Base-by-base conservation (phyloP, 2,329 filamentous ascomycete genomes). In the Chrysosporium keratinophilum region DNA sequence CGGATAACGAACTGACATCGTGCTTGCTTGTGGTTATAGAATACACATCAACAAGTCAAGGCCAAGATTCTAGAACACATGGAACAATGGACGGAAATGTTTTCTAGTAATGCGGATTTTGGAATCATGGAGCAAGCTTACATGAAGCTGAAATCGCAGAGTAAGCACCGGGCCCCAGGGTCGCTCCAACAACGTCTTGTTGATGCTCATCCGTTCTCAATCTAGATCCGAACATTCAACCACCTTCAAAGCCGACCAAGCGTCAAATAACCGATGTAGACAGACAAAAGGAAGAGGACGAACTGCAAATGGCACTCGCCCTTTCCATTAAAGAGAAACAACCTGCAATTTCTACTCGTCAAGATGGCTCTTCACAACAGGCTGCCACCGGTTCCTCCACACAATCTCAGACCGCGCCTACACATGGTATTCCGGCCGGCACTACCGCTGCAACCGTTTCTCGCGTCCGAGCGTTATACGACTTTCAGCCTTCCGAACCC, bases 91-190 rank as follows among this genome's bases (percentile, higher is more conserved):
- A 83, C 86, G 54, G 87, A 93, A 64, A 95, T 96, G 87, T 97
- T 97, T 68, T 80, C 81, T 63, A 83, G 80, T 57, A 88, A 96
- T 66, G 81, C 89, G 10, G 91, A 96, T 67, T 79, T 98, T 57
- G 93, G 93, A 15, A 95, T 98, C 67, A 98, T 98, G 93, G 86
- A 90, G 68, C 88, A 95, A 65, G 90, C 91, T 56, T 97, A 91
- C 70, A 84, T 84, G 73, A 88, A 85, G 67, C 76, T 97, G 58
- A 94, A 95, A 76, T 76, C 77, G 17, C 78, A 80, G 63, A 82
- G 79, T 82, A 67, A 59, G 73, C 60, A 17, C 59, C 55, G 10
- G 3, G n/a, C n/a, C 33, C 40, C 14, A 31, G 9, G 9, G 12
- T 28, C 6, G n/a, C 23, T n/a, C 17, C 40, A 47, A 19, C n/a